Base-by-base conservation (phyloP, 371 early-diverging fungal genomes). In the Mucor saturninus region DNA sequence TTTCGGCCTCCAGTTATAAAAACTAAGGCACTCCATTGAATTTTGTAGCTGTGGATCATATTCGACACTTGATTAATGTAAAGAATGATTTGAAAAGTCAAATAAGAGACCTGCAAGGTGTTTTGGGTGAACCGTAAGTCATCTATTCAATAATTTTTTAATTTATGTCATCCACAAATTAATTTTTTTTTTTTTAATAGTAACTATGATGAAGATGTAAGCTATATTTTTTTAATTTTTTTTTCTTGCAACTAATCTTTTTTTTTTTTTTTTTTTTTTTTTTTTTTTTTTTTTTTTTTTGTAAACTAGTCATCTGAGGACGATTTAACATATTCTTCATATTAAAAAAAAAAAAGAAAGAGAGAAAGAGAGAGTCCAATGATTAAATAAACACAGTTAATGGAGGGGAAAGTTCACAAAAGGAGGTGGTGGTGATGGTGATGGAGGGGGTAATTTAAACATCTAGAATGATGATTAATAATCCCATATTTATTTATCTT, bases 1-100 rank as follows among this genome's bases (percentile, higher is more conserved):
- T 31, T 11, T 50, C 0, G 29, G n/a, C 21, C n/a, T 32, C 54
- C 28, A n/a, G 0, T 21, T 21, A 21, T 0, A 21, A 21, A 21
- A 21, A 21, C 21, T 21, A 21, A 21, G 21, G 21, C 21, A 21
- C 21, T 21, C 21, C 1, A 21, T 21, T 21, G 21, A 21, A 21
- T 21, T 21, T 21, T 21, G 21, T 54, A 77, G 77, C 77, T 61
- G 77, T 77, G 8, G 77, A 77, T 65, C 75, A 77, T 69, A 77
- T 77, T 59, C 66, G 72, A 53, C 69, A 74, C 49, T 60, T 77
- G n/a, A 59, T 77, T 28, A 69, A 67, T 55, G 61, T 65, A 14
- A 77, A 77, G 45, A 77, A 74, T 55, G 77, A 77, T n/a, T 45
- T 77, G 13, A 77, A 77, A 46, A 75, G 63, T 45, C 77, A 74